Conservation (phyloP, 192 early-diverging fungal species). For the Coemansia sp. region DNA sequence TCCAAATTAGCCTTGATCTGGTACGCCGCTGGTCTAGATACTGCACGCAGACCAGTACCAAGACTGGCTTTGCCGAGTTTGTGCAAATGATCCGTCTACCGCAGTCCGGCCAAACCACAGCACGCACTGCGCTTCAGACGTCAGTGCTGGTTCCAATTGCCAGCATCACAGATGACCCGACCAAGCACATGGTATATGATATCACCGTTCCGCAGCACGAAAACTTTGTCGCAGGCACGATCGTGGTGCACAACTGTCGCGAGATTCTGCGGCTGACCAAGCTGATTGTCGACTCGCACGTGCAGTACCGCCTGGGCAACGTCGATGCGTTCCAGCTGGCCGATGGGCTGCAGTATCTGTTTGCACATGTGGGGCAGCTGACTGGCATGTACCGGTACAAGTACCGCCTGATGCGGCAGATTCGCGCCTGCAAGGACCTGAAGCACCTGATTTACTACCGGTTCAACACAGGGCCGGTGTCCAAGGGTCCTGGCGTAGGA, state of each 20-base stretch:
- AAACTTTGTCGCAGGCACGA: slow-evolving; percentile 52
- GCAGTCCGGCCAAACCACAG: background rate
- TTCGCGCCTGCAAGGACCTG: slow-evolving; percentile 92
- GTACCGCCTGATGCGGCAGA: slow-evolving; percentile 96
- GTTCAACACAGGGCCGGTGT: slow-evolving; percentile 92
- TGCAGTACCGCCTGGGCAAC: slow-evolving; percentile 97
- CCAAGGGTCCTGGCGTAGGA: slow-evolving; percentile 97
- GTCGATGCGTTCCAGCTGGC: slow-evolving; percentile 99
- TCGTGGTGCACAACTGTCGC: slow-evolving; percentile 65
- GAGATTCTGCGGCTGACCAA: slow-evolving; percentile 97
- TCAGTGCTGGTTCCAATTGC: slow-evolving; percentile 30
- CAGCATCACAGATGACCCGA: slow-evolving; percentile 9
- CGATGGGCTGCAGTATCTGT: slow-evolving; percentile 97
- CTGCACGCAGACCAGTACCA: background rate
- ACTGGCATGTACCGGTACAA: slow-evolving; percentile 99
- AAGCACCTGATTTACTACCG: slow-evolving; percentile 93
- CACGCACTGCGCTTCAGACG: background rate
- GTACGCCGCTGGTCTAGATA: slow-evolving; percentile 42
- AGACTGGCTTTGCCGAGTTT: slow-evolving; percentile 16
- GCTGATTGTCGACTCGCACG: slow-evolving; percentile 95
- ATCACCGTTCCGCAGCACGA: slow-evolving; percentile 52
- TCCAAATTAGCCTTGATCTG: slow-evolving; percentile 18
- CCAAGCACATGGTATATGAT: slow-evolving; percentile 44
- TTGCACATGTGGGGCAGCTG: slow-evolving; percentile 97
- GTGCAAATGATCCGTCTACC: slow-evolving; percentile 12